phyloP scores from a whole-genome alignment of 352 stramenopile species.

The Globisporangium parvum region DNA sequence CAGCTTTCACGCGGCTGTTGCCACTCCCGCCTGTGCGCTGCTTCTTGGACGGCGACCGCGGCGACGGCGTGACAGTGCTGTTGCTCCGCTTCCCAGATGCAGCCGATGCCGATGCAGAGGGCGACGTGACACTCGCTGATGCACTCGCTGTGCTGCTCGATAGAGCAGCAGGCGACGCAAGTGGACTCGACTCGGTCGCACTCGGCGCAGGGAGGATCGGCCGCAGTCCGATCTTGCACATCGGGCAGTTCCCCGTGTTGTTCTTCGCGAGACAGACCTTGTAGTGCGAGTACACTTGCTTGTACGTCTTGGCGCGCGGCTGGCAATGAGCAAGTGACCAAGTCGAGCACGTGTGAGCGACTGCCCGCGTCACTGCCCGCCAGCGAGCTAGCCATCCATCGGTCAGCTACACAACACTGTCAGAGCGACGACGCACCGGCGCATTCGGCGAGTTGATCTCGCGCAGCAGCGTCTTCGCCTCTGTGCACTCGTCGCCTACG shows the following conservation, averaged over 20 bases:
- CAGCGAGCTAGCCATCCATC: too few species aligned
- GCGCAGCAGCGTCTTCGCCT: conserved; percentile 69
- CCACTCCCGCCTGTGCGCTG: conserved; percentile 22
- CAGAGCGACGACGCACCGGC: conserved; percentile 22
- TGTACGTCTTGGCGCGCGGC: conserved; percentile 79
- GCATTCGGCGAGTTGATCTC: conserved; percentile 68
- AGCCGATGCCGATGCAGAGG: conserved; percentile 16
- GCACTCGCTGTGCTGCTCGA: conserved; percentile 1
- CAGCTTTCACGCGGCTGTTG: conserved; percentile 32
- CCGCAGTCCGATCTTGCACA: conserved; percentile 78
- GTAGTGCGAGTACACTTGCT: conserved; percentile 80
- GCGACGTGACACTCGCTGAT: conserved; percentile 23
- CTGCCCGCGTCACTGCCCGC: too few species aligned
- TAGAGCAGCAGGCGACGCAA: conserved; percentile 18
- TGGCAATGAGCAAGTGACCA: conserved; percentile 11
- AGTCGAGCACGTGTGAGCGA: neutral
- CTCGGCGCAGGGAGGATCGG: conserved; percentile 32
- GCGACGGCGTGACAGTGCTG: conserved; percentile 48
- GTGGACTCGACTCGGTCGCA: conserved; percentile 14
- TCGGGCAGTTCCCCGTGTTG: conserved; percentile 72
- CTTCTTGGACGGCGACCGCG: conserved; percentile 77
- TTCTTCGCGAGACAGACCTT: conserved; percentile 78
- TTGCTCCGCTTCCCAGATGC: conserved; percentile 40
- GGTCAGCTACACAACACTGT: neutral
- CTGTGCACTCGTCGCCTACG: conserved; percentile 66